Evolutionary conservation across 306 rosid species (phyloP).

Genomic region (Gynostemma pentaphyllum): DNA sequence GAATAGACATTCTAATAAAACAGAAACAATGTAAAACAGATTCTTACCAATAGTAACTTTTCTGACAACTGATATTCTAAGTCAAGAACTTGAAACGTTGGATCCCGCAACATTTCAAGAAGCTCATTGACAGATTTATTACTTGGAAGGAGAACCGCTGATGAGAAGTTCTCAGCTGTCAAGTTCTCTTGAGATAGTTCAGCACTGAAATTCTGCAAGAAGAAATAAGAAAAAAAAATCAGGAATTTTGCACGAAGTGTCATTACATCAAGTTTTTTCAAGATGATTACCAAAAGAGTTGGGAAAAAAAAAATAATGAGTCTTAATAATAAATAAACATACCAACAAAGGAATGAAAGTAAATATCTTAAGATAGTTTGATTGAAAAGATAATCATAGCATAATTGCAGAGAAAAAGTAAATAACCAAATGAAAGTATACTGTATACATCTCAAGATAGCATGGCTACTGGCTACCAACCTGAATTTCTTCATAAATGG

Average conservation of each 20-base stretch:
- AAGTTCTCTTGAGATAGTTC: conserved; percentile 25
- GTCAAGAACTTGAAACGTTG: conserved; percentile 49
- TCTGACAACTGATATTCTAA: conserved; percentile 53
- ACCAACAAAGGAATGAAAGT: background rate
- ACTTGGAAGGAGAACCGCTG: conserved; percentile 36
- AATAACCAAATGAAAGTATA: background rate
- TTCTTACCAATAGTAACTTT: conserved; percentile 51
- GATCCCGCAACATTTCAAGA: conserved; percentile 45
- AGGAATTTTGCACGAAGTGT: background rate
- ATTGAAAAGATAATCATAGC: background rate
- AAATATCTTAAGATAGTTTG: background rate
- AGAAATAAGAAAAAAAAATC: background rate
- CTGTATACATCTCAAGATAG: too few relatives aligned
- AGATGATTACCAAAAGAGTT: background rate
- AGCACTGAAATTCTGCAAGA: conserved; percentile 38
- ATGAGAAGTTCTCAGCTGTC: conserved; percentile 26
- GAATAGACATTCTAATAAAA: too few relatives aligned
- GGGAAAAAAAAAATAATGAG: background rate
- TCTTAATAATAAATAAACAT: background rate
- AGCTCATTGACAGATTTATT: conserved; percentile 28
- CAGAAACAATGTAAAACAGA: background rate
- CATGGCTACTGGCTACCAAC: conserved; percentile 39
- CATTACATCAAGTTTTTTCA: background rate
- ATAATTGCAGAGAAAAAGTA: background rate
- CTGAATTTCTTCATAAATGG: conserved; percentile 56